These are phyloP conservation scores for Tetrapyrgos nigripes DNA, from an alignment of 1,284 basidiomycete genomes.

Conservation along the genomic window DNA sequence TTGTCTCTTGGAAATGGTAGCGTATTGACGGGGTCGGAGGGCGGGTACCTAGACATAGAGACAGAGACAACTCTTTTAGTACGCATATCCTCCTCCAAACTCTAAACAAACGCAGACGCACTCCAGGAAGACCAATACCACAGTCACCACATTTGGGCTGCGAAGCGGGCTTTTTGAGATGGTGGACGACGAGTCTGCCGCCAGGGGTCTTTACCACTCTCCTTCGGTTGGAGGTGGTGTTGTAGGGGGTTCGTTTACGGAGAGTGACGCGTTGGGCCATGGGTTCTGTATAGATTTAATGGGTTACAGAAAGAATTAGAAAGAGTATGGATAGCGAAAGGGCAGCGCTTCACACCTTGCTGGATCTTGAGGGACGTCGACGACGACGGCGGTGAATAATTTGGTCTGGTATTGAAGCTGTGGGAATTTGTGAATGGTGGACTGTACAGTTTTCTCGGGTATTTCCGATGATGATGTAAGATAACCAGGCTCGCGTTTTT, in stretches of 20 bases:
- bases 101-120: constrained; percentile 51
- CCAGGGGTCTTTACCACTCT: constrained; percentile 98
- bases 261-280: constrained; percentile 99
- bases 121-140: constrained; percentile 89
- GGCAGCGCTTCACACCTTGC: constrained; percentile 5
- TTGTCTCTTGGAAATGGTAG: constrained; percentile 92
- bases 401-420: neutral
- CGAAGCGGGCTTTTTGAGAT: constrained; percentile 86
- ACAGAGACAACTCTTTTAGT: neutral
- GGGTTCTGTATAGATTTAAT: constrained; percentile 22
- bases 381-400: neutral
- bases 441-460: neutral
- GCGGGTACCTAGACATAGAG: constrained; percentile 76
- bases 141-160: constrained; percentile 99
- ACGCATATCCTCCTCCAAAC: neutral
- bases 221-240: constrained; percentile 96
- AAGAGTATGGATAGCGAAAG: constrained; percentile 20
- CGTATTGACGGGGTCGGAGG: constrained; percentile 92
- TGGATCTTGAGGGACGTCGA: constrained; percentile 8
- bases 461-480: no score
- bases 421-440: constrained; percentile 4
- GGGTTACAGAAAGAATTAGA: constrained; percentile 25
- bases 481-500: no score
- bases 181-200: constrained; percentile 91
- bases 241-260: constrained; percentile 98